Base-by-base conservation (phyloP, 108 stramenopile genomes). In the Nitzschia putrida region DNA sequence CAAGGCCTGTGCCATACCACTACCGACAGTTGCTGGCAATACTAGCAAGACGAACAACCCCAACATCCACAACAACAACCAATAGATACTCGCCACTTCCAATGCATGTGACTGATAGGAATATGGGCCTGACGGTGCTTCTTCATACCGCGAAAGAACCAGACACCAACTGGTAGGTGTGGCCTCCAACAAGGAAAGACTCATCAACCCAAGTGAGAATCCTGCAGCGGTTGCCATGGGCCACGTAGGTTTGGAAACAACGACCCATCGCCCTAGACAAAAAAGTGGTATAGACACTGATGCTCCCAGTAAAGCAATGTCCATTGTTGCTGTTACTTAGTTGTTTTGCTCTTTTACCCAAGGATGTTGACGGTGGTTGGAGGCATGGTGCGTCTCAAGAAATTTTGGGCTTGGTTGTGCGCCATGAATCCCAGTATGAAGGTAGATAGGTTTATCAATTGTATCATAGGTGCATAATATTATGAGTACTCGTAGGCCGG, bases 141-240 rank as follows among this genome's bases (percentile, higher is more conserved):
- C 39, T 18, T 68, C 54, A 10, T 59, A 25, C 8, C 22, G 13
- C 55, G 50, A 67, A 16, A 86, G 57, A 7, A 80, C 26, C 8
- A 76, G 52, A n/a, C 75, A 59, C 72, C 78, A 78, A 11, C 81
- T 72, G 18, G 50, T 16, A 4, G 86, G 86, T 9, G 77, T 61
- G 8, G 83, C 83, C 56, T 87, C 86, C 7, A 87, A 40, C 11
- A 84, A 71, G 14, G 76, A 75, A 26, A 84, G 53, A 18, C 80
- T 82, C 23, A 87, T 76, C 10, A 87, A 68, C 12, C 69, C 68
- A 1, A 87, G 66, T 39, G 83, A 87, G 12, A 84, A 64, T 38
- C 80, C 69, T 10, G 84, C 37, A 2, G 78, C 51, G 9, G 60
- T 12, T 12, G 53, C 22, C 57, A 61, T 26, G 14, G 69, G 50